phyloP scores from a whole-genome alignment of 1,284 basidiomycete species.

The Ustilago vetiveriae region DNA sequence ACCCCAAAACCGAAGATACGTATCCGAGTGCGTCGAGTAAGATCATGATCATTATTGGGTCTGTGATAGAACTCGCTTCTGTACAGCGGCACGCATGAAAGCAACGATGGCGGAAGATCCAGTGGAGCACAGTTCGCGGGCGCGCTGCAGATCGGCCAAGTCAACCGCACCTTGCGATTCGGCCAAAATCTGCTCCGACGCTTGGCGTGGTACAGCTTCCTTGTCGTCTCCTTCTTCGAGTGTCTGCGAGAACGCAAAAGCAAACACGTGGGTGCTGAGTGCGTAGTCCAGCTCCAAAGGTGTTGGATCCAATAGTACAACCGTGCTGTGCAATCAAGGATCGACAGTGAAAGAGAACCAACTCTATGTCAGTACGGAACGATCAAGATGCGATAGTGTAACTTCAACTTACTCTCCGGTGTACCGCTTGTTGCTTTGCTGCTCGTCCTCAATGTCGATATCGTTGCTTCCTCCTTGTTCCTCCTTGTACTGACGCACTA shows the following conservation, averaged over 20 bases:
- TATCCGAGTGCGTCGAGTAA: too few species aligned
- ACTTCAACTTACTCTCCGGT: constrained; percentile 39
- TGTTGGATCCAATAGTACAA: constrained; percentile 57
- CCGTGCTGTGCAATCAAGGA: constrained; percentile 11
- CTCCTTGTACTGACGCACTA: constrained; percentile 35
- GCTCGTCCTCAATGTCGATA: constrained; percentile 24
- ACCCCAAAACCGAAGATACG: too few species aligned
- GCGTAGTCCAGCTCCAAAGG: constrained; percentile 53
- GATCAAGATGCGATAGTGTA: too few species aligned
- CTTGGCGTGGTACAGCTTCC: constrained; percentile 9
- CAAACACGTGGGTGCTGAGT: constrained; percentile 57
- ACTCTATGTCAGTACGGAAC: too few species aligned
- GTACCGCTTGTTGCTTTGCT: constrained; percentile 14
- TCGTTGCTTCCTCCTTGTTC: constrained; percentile 18
- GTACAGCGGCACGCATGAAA: constrained; percentile 22
- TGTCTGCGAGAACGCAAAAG: constrained; percentile 53
- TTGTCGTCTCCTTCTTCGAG: constrained; percentile 6
- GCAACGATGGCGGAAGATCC: constrained; percentile 22
- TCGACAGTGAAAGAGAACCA: neutral
- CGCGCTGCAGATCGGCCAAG: constrained; percentile 26
- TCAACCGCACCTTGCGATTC: constrained; percentile 39
- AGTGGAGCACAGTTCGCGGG: constrained; percentile 21
- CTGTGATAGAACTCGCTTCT: constrained; percentile 18
- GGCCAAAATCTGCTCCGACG: constrained; percentile 38
- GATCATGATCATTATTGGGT: too few species aligned